Evolutionary conservation across 768 basidiomycete species (phyloP), one percentile per base, ranked within the genome.

Genomic region (Lyophyllum decastes): DNA sequence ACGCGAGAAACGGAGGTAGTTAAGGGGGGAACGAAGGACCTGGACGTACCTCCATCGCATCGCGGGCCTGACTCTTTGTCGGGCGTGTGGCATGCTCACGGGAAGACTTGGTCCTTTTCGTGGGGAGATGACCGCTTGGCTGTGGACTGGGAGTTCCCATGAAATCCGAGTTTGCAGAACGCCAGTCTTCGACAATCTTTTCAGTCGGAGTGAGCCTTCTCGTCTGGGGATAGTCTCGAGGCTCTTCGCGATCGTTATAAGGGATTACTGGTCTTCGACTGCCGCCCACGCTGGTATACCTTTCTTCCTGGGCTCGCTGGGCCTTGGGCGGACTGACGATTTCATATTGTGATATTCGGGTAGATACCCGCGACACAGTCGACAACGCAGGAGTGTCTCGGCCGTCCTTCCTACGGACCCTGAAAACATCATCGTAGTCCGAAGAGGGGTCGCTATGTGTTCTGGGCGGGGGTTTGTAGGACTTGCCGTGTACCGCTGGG

Each of bases 341-440:
- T 26, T 76, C 76, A 43, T 71, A 73, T 30, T 77, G 68, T 19
- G 76, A 78, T 19, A 77, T 62, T 17, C 58, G 64, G 2, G 77
- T 76, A 14, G 77, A 78, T 3, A 54, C 70, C 16, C 64, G 54
- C 3, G 76, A 78, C 12, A 63, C 59, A 11, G 57, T 61, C 0
- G 75, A 73, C 27, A 65, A 58, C 1, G 68, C 65, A 11, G 66
- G 59, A 16, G 57, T 61, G 10, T 51, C 55, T 24, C 33, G 57
- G 25, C 51, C 57, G 22, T 57, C 38, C 49, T 46, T 48, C n/a
- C 38, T 34, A 14, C 38, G 55, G 4, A 24, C 46, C 22, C 52
- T 30, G 43, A 47, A 53, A 43, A 55, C 24, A 5, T 58, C 61
- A 17, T 52, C 58, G 52, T 53, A 52, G 44, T 45, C 22, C 17